Evolutionary conservation across 371 early-diverging fungal genomes (phyloP).

Genomic region (Haplosporangium sp.): DNA sequence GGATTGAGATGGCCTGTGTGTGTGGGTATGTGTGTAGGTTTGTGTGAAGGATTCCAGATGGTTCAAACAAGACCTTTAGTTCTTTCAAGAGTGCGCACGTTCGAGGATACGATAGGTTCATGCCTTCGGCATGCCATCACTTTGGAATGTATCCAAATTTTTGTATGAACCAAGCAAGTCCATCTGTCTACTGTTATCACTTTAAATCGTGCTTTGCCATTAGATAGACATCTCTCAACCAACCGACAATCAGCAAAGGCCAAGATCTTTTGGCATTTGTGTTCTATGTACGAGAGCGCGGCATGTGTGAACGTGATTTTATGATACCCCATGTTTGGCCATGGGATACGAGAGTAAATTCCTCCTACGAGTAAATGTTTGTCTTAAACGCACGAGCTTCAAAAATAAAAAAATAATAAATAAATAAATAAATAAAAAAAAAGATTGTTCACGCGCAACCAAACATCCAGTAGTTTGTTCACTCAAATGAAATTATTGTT

Average conservation of each 20-base stretch:
- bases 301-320: not conserved
- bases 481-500: not conserved
- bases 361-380: not conserved
- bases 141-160: not conserved
- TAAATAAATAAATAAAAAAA: constrained; percentile 12
- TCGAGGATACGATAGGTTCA: not conserved
- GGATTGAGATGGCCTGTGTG: no score
- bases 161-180: not conserved
- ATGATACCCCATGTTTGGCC: not conserved
- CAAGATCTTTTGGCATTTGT: not conserved
- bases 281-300: not conserved
- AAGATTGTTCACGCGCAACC: constrained; percentile 28
- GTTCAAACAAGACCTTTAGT: no score
- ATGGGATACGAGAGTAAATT: constrained; percentile 19
- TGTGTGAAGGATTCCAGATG: no score
- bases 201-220: not conserved
- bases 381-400: not conserved
- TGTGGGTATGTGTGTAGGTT: no score
- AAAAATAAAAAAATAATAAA: not conserved
- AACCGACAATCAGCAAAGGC: not conserved
- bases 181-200: not conserved
- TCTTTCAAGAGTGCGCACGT: no score
- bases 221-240: not conserved
- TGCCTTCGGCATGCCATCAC: not conserved
- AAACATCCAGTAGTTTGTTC: not conserved